A percentile compares a stretch with the other conserved stretches of the same genome.
phyloP scores from a whole-genome alignment of 768 basidiomycete species.

The Mycena vitilis region DNA sequence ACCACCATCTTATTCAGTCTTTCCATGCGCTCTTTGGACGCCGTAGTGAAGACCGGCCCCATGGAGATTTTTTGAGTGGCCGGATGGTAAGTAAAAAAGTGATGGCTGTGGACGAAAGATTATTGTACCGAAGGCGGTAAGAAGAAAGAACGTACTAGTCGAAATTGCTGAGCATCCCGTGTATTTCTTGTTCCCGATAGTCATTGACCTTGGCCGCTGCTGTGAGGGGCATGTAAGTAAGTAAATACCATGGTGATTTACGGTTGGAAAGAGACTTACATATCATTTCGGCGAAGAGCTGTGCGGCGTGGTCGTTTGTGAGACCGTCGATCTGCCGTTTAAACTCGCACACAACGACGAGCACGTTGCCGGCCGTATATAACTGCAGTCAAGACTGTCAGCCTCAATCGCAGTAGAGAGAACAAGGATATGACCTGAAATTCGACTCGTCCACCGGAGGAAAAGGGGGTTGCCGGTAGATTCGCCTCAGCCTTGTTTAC shows the following conservation, averaged over 20 bases:
- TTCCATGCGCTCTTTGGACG: not conserved
- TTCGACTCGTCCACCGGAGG: no score
- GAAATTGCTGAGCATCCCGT: not conserved
- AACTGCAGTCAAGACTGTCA: not conserved
- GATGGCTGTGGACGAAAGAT: not conserved
- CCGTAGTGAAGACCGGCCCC: not conserved
- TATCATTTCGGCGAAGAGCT: slow-evolving; percentile 9
- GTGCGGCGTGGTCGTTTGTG: slow-evolving; percentile 1
- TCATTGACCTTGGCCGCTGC: not conserved
- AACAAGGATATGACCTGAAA: not conserved
- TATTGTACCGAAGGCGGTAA: no score
- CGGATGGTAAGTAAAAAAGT: not conserved
- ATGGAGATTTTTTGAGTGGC: not conserved
- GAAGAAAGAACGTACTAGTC: slow-evolving; percentile 9
- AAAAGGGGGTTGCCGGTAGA: not conserved
- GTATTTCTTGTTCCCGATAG: not conserved
- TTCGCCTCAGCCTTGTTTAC: not conserved
- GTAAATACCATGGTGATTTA: not conserved
- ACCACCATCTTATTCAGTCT: not conserved
- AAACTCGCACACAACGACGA: not conserved
- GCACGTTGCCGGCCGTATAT: not conserved
- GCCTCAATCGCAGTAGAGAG: not conserved
- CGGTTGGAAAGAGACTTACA: not conserved
- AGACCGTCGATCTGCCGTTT: not conserved
- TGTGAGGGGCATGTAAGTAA: not conserved